Conservation (phyloP, 2,329 filamentous ascomycete species). For the Proliferodiscus dingleyae region DNA sequence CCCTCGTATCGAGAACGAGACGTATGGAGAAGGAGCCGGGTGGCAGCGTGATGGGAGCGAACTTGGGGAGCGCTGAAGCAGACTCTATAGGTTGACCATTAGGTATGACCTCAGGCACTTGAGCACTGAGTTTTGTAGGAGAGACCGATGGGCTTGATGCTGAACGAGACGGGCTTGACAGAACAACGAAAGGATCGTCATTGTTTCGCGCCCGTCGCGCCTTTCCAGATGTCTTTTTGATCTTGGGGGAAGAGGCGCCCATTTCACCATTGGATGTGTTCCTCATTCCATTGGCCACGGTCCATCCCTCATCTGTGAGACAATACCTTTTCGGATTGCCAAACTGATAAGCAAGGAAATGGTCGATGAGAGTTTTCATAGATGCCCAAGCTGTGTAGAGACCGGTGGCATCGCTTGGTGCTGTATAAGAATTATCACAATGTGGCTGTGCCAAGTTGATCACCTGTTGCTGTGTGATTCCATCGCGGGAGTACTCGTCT, state of each 20-base stretch:
- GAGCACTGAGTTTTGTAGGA: constrained; percentile 1
- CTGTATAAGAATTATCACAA: constrained; percentile 69
- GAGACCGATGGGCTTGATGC: background rate
- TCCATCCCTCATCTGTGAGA: constrained; percentile 74
- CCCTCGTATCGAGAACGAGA: constrained; percentile 68
- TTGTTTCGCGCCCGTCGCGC: background rate
- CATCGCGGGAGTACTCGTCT: constrained; percentile 47
- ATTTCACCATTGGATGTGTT: constrained; percentile 27
- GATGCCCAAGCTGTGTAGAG: constrained; percentile 80
- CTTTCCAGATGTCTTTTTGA: background rate
- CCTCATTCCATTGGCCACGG: constrained; percentile 62
- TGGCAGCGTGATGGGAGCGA: constrained; percentile 56
- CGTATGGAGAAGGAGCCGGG: constrained; percentile 67
- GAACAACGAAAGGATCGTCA: constrained; percentile 4
- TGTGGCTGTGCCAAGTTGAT: constrained; percentile 66
- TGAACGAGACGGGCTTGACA: constrained; percentile 9
- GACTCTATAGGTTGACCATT: constrained; percentile 20
- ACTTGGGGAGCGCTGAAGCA: constrained; percentile 28
- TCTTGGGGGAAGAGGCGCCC: background rate
- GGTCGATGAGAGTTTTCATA: constrained; percentile 69
- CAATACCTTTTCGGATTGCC: constrained; percentile 66
- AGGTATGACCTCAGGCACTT: constrained; percentile 20
- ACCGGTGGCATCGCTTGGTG: constrained; percentile 60
- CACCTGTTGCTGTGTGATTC: constrained; percentile 63
- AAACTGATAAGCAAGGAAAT: constrained; percentile 69